Conservation (phyloP, 140 eudicot species). For the Cichorium intybus region DNA sequence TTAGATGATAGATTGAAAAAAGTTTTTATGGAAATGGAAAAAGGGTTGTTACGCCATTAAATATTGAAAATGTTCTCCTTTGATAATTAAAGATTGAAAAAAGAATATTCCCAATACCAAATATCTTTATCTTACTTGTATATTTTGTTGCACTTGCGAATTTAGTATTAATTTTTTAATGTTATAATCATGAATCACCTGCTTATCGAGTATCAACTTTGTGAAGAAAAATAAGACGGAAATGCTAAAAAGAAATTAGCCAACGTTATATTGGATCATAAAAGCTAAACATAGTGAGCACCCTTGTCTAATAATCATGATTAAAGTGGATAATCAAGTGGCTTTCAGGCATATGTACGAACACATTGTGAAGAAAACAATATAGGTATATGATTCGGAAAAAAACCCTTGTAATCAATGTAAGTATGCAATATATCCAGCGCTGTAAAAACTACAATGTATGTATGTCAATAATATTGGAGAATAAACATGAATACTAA, state of each 20-base stretch:
- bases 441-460: no score
- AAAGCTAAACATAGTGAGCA: conserved; percentile 19
- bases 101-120: background rate
- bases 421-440: no score
- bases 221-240: conserved; percentile 7
- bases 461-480: no score
- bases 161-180: background rate
- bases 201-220: conserved; percentile 12
- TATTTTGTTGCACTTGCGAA: conserved; percentile 1
- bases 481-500: no score
- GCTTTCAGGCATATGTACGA: background rate
- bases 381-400: background rate
- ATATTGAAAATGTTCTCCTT: conserved; percentile 1
- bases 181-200: background rate
- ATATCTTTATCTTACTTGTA: background rate
- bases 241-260: background rate
- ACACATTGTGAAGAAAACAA: background rate
- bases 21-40: background rate
- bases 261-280: conserved; percentile 8
- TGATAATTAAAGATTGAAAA: background rate
- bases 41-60: background rate
- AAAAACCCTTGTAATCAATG: background rate
- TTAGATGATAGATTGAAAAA: background rate
- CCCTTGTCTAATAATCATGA: conserved; percentile 16
- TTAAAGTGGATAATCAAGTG: conserved; percentile 16